These are phyloP conservation scores for Elongisporangium undulatum DNA, from an alignment of 352 stramenopile species.

Conservation along the genomic window DNA sequence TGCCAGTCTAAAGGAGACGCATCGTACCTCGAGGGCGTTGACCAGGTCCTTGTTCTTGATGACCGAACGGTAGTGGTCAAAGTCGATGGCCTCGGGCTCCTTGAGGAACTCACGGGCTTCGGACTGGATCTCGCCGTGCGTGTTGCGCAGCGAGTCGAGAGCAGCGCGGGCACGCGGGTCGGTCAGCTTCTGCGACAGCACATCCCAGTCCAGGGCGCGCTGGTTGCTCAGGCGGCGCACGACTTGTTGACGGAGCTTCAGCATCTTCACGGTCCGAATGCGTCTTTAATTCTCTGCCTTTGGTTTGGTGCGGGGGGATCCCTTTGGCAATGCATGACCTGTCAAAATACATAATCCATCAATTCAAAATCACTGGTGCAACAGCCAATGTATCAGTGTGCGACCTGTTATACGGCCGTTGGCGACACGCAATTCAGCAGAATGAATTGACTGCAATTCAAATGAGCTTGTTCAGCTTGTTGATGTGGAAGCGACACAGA, in stretches of 20 bases:
- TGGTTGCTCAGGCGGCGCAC: conserved; percentile 52
- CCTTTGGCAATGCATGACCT: conserved; percentile 8
- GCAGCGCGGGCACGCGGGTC: conserved; percentile 72
- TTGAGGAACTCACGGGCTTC: conserved; percentile 69
- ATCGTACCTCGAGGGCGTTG: conserved; percentile 58
- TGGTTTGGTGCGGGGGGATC: conserved; percentile 16
- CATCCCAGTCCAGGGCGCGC: conserved; percentile 64
- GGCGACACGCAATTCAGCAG: not conserved
- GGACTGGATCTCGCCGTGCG: conserved; percentile 72
- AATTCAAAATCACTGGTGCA: not conserved
- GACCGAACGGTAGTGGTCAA: conserved; percentile 82
- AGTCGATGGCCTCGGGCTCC: conserved; percentile 82
- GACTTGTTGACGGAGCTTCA: conserved; percentile 76
- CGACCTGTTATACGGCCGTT: not conserved
- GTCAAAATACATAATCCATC: conserved; percentile 10
- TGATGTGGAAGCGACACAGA: conserved; percentile 2
- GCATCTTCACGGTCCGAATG: conserved; percentile 29
- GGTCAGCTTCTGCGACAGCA: conserved; percentile 69
- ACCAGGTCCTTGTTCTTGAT: conserved; percentile 89
- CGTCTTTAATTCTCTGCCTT: conserved; percentile 10
- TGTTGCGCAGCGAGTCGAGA: conserved; percentile 71
- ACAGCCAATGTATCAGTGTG: not conserved
- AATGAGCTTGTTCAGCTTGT: not conserved
- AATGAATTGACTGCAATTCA: conserved; percentile 8
- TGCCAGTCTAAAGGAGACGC: not conserved